Percentiles rank a stretch among this genome's conserved stretches.
Evolutionary conservation across 1,284 basidiomycete species (phyloP).

Genomic region (Naganishia sp.): DNA sequence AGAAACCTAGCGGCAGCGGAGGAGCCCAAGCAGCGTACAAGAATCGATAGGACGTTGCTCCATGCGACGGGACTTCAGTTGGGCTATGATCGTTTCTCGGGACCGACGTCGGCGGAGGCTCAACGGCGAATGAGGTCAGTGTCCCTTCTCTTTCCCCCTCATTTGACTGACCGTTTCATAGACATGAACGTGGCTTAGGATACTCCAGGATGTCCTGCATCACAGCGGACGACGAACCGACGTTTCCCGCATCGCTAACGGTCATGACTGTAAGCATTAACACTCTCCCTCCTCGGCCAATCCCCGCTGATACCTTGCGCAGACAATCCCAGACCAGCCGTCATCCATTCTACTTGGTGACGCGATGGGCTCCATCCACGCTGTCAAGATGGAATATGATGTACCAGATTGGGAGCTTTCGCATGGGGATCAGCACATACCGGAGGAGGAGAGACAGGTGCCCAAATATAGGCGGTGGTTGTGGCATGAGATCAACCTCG

Average conservation of each 20-base stretch:
- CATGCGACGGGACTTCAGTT: constrained; percentile 11
- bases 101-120: constrained; percentile 4
- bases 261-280: constrained; percentile 3
- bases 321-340: constrained; percentile 14
- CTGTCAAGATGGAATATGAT: constrained; percentile 29
- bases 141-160: too few relatives aligned
- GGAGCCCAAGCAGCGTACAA: not conserved
- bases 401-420: constrained; percentile 17
- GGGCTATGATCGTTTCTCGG: constrained; percentile 6
- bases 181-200: constrained; percentile 2
- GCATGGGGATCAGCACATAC: not conserved
- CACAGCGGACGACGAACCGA: constrained; percentile 19
- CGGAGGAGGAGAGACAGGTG: constrained; percentile 6
- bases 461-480: constrained; percentile 25
- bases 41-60: constrained; percentile 16
- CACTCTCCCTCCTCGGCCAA: too few relatives aligned
- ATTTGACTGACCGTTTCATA: not conserved
- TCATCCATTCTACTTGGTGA: constrained; percentile 23
- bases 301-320: too few relatives aligned
- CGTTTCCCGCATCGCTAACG: constrained; percentile 12
- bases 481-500: constrained; percentile 32
- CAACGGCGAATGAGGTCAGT: constrained; percentile 16
- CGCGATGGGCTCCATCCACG: constrained; percentile 25
- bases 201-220: constrained; percentile 18
- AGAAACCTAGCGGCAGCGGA: too few relatives aligned